These are phyloP conservation scores for Alternaria alternata DNA, from an alignment of 2,329 filamentous ascomycete species.

Conservation along the genomic window DNA sequence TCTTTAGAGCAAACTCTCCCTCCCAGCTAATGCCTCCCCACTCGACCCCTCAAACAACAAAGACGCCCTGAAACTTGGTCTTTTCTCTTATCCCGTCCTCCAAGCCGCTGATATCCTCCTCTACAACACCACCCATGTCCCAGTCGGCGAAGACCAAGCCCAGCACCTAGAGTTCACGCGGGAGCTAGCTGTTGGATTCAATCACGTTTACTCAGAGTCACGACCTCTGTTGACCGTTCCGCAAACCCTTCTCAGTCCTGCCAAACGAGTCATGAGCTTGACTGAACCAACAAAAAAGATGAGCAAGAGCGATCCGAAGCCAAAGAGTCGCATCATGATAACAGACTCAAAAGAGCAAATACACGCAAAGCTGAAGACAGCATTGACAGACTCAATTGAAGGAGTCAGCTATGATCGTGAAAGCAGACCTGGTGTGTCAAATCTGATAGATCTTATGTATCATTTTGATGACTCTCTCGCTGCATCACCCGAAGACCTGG, in stretches of 20 bases:
- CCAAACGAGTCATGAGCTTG: conserved; percentile 90
- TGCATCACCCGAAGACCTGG: conserved; percentile 55
- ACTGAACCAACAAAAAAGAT: conserved; percentile 82
- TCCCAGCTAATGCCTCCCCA: conserved; percentile 66
- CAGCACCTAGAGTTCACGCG: conserved; percentile 95
- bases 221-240: conserved; percentile 29
- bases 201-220: conserved; percentile 71
- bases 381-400: conserved; percentile 77
- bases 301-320: conserved; percentile 84
- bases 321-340: conserved; percentile 80
- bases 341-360: conserved; percentile 75
- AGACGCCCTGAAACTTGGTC: conserved; percentile 78
- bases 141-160: conserved; percentile 92
- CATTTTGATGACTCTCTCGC: conserved; percentile 64
- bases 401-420: conserved; percentile 75
- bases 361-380: conserved; percentile 71
- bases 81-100: conserved; percentile 95
- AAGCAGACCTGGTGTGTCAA: conserved; percentile 81
- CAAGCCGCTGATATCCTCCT: conserved; percentile 94
- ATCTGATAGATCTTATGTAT: conserved; percentile 81
- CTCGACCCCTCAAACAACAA: conserved; percentile 61
- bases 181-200: conserved; percentile 87
- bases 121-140: conserved; percentile 87
- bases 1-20: conserved; percentile 69
- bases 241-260: conserved; percentile 58